phyloP scores from a whole-genome alignment of 768 basidiomycete genomes.

The Rubroboletus satanas region DNA sequence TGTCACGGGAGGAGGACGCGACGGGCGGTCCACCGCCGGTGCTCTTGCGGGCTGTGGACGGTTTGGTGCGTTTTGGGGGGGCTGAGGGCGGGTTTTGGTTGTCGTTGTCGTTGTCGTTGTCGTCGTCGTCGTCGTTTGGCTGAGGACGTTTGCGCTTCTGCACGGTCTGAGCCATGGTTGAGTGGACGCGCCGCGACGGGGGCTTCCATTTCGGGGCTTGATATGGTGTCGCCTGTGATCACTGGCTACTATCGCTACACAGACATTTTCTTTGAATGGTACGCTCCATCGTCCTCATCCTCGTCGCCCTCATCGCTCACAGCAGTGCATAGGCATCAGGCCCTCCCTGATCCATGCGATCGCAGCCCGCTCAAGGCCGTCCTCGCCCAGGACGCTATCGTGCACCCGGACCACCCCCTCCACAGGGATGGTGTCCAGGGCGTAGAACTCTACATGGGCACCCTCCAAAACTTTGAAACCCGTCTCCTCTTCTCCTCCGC shows the following conservation, averaged over 20 bases:
- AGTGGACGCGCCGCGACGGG: not conserved
- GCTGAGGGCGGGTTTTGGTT: constrained; percentile 24
- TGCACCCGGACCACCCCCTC: constrained; percentile 70
- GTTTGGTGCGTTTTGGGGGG: constrained; percentile 44
- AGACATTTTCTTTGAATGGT: constrained; percentile 84
- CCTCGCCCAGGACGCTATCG: constrained; percentile 66
- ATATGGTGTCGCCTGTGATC: constrained; percentile 41
- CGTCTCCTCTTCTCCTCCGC: constrained; percentile 80
- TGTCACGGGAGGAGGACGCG: constrained; percentile 29
- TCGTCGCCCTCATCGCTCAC: not conserved
- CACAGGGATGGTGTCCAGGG: constrained; percentile 61
- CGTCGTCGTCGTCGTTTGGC: constrained; percentile 32
- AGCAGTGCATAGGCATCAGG: constrained; percentile 44
- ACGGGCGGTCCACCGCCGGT: constrained; percentile 55
- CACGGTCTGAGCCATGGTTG: constrained; percentile 64
- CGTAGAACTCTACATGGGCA: constrained; percentile 72
- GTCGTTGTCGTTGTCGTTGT: constrained; percentile 27
- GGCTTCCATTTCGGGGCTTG: constrained; percentile 11
- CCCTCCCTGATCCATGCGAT: constrained; percentile 57
- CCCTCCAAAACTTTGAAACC: constrained; percentile 65
- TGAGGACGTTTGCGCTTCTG: constrained; percentile 44
- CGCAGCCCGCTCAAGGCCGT: constrained; percentile 62
- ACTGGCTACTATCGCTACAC: constrained; percentile 82
- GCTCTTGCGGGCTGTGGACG: constrained; percentile 77
- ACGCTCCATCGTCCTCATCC: constrained; percentile 4